Evolutionary conservation across 257 asterid genomes (phyloP).

Genomic region (Capsicum rhomboideum): DNA sequence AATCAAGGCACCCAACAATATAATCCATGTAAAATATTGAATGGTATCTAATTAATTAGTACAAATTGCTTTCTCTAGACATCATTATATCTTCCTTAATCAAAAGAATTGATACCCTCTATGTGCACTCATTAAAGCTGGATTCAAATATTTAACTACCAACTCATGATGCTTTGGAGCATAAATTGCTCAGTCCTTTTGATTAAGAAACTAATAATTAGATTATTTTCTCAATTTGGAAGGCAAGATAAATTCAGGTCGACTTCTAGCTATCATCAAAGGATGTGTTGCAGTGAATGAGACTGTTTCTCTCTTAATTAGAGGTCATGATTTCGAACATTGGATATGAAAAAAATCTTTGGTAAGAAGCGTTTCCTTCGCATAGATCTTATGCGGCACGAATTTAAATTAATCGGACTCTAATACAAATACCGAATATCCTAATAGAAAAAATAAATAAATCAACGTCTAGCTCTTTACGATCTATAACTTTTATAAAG

Average conservation of each 20-base stretch:
- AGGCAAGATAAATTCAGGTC: neutral
- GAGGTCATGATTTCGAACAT: too few species aligned
- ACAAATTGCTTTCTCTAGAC: neutral
- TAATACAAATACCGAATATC: too few species aligned
- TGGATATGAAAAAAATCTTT: too few species aligned
- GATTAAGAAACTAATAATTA: neutral
- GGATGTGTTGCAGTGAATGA: too few species aligned
- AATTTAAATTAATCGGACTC: too few species aligned
- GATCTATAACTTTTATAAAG: too few species aligned
- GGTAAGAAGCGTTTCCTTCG: too few species aligned
- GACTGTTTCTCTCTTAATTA: too few species aligned
- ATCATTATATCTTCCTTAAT: neutral
- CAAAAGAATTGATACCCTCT: neutral
- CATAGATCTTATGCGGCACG: too few species aligned
- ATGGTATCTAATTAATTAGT: neutral
- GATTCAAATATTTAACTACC: neutral
- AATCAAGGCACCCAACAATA: neutral
- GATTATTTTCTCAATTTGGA: neutral
- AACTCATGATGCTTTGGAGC: neutral
- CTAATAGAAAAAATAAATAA: too few species aligned
- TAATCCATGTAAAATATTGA: neutral
- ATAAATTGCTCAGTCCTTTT: neutral
- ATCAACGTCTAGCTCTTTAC: too few species aligned
- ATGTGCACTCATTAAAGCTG: neutral
- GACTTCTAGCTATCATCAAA: too few species aligned